phyloP scores from a whole-genome alignment of 108 stramenopile genomes.

The Conticribra guillardii region DNA sequence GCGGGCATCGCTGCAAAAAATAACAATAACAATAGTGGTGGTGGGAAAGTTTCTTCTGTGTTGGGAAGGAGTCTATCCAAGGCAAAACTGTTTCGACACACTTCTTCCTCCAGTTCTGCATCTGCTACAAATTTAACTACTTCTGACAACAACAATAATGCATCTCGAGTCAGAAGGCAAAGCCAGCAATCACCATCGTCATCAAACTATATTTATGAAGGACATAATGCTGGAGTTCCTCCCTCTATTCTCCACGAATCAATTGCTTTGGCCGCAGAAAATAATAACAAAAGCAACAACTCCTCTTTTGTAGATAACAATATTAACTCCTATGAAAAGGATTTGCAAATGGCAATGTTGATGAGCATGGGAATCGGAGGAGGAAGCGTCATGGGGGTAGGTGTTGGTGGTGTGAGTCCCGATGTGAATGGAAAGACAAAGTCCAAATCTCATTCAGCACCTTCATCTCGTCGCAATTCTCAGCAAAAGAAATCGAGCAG shows the following conservation, averaged over 20 bases:
- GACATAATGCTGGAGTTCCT: conserved; percentile 31
- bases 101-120: not conserved
- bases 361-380: conserved; percentile 41
- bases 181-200: not conserved
- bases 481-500: not conserved
- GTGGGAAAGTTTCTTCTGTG: conserved; percentile 1
- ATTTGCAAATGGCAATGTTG: conserved; percentile 51
- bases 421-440: not conserved
- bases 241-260: conserved; percentile 44
- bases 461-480: not conserved
- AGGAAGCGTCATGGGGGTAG: conserved; percentile 46
- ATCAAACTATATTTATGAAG: too few relatives aligned
- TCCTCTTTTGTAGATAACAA: too few relatives aligned
- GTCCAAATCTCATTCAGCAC: not conserved
- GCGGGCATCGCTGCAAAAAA: conserved; percentile 7
- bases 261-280: conserved; percentile 20
- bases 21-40: not conserved
- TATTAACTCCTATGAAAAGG: conserved; percentile 24
- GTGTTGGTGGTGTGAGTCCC: conserved; percentile 2
- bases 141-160: not conserved
- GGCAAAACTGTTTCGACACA: conserved; percentile 9
- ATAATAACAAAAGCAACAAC: too few relatives aligned
- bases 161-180: too few relatives aligned
- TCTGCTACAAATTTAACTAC: not conserved
- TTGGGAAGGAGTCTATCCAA: conserved; percentile 1